Conservation (phyloP, 2,329 filamentous ascomycete species). For the Apiospora aurea region DNA sequence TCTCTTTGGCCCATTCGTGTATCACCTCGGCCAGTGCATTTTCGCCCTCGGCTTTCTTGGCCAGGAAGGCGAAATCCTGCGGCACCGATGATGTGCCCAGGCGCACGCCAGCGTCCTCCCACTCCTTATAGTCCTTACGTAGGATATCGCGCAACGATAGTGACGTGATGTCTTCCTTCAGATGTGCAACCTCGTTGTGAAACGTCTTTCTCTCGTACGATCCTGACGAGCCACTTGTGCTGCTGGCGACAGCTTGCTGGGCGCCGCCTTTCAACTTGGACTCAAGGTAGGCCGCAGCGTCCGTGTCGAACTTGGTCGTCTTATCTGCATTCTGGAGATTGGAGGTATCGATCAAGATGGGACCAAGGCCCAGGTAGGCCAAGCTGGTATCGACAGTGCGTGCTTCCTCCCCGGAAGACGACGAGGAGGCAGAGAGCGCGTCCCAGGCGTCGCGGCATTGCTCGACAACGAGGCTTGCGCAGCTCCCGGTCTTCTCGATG, state of each 20-base stretch:
- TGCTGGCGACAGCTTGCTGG: constrained; percentile 28
- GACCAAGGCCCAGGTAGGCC: constrained; percentile 71
- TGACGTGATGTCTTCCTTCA: constrained; percentile 71
- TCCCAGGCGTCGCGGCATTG: constrained; percentile 65
- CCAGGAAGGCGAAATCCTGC: constrained; percentile 67
- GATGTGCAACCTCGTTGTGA: constrained; percentile 64
- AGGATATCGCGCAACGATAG: constrained; percentile 72
- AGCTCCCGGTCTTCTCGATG: constrained; percentile 74
- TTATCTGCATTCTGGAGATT: constrained; percentile 69
- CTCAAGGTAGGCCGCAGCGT: constrained; percentile 66
- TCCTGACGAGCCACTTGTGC: constrained; percentile 18
- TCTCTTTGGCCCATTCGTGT: constrained; percentile 60
- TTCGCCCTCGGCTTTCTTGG: constrained; percentile 57
- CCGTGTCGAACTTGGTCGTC: constrained; percentile 67
- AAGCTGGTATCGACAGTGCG: constrained; percentile 60
- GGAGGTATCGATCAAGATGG: constrained; percentile 76
- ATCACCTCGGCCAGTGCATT: constrained; percentile 57
- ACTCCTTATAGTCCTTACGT: constrained; percentile 86
- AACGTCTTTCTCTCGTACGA: constrained; percentile 62
- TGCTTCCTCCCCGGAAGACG: constrained; percentile 38
- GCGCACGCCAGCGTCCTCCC: constrained; percentile 61
- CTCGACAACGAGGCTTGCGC: constrained; percentile 72
- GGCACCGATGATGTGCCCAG: constrained; percentile 75
- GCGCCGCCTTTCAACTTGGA: constrained; percentile 42
- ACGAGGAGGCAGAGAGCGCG: constrained; percentile 28